These are phyloP conservation scores for Sordariomycetes sp. DNA, from an alignment of 2,329 filamentous ascomycete genomes.

Conservation along the genomic window DNA sequence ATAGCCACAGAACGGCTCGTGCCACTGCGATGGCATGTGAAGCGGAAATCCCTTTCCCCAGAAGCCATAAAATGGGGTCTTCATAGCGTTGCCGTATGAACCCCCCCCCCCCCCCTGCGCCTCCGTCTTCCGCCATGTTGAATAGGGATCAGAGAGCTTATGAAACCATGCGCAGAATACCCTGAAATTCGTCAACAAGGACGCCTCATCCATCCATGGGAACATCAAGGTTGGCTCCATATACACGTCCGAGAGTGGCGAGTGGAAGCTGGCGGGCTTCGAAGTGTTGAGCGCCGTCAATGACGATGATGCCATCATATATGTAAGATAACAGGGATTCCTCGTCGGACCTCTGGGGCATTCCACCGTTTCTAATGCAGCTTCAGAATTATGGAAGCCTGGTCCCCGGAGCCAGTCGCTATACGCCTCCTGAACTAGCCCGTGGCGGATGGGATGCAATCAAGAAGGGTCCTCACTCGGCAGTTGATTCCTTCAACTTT, in stretches of 20 bases:
- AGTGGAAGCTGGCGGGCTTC: slow-evolving; percentile 95
- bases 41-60: slow-evolving; percentile 73
- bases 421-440: slow-evolving; percentile 77
- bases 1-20: slow-evolving; percentile 87
- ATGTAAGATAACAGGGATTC: slow-evolving; percentile 33
- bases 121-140: not conserved
- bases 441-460: slow-evolving; percentile 87
- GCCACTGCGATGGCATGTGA: slow-evolving; percentile 82
- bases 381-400: slow-evolving; percentile 74
- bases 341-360: not conserved
- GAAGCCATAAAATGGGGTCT: slow-evolving; percentile 97
- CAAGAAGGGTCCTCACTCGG: slow-evolving; percentile 69
- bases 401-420: slow-evolving; percentile 73
- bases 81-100: slow-evolving; percentile 70
- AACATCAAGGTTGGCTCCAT: slow-evolving; percentile 76
- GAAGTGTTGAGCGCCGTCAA: slow-evolving; percentile 92
- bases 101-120: not conserved
- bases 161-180: slow-evolving; percentile 50
- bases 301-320: slow-evolving; percentile 89
- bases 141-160: not conserved
- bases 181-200: slow-evolving; percentile 90
- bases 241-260: slow-evolving; percentile 90
- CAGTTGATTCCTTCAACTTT: slow-evolving; percentile 80
- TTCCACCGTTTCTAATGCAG: slow-evolving; percentile 7
- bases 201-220: slow-evolving; percentile 85